Evolutionary conservation across 306 rosid genomes (phyloP), one percentile per base, ranked within the genome.

Genomic region (Fagus sylvatica): DNA sequence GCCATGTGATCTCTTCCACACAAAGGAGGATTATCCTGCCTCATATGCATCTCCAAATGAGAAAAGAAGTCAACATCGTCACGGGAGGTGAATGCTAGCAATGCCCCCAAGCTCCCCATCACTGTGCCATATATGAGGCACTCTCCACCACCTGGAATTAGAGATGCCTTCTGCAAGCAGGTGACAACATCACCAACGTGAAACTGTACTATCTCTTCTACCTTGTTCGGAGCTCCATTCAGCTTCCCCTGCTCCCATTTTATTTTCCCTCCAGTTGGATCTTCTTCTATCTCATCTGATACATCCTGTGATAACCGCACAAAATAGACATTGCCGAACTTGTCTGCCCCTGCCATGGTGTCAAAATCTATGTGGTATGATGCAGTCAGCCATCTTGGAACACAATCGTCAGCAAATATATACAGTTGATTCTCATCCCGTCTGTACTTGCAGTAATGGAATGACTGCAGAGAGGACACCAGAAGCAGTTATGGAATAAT

Each of bases 1-100:
- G 89, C 97, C 98, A 95, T 95, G 86, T 95, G 98, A 81, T 95
- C 98, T 87, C 98, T 92, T 59, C 98, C 98, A 59, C 98, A 95
- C 85, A 95, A 84, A 74, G 98, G 98, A 1, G 97, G 98, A 84
- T 92, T 86, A 68, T 95, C 98, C 90, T 95, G 98, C 87, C 98
- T 95, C 93, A 95, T 4, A 79, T 92, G 91, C 98, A 95, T 95
- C 91, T 92, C 98, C 91, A 95, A 76, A 83, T 92, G 98, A 76
- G 98, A 95, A 76, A 95, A 95, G 93, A 95, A 95, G 80, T 92
- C 98, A 67, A 95, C 97, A 46, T 95, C 98, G 43, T 95, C 98
- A 12, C 98, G 96, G 65, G 98, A 95, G 43, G 98, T 92, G 85
- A 95, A 95, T 40, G 98, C 97, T 53, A 87, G 97, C 76, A 95